Percentiles rank a stretch among this genome's conserved stretches.
Evolutionary conservation across 148 eudicot species (phyloP).

Genomic region (Gaultheria prostrata): DNA sequence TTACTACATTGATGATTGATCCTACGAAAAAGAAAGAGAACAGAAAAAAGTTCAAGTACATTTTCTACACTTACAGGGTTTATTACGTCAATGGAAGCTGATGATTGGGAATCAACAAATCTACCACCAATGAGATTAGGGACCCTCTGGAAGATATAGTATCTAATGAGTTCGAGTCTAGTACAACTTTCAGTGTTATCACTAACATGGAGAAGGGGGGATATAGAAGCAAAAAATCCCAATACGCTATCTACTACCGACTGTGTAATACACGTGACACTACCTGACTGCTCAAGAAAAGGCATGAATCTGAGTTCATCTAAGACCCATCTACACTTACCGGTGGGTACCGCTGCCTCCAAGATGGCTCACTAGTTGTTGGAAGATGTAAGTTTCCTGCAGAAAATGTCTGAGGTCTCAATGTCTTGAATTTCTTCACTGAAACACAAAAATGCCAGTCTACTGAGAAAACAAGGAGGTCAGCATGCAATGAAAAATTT

Average conservation of each 20-base stretch:
- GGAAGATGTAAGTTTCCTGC: slow-evolving; percentile 40
- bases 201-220: not conserved
- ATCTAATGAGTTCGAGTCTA: not conserved
- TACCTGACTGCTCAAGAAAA: not conserved
- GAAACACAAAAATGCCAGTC: slow-evolving; percentile 12
- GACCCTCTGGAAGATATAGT: slow-evolving; percentile 35
- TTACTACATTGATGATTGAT: not conserved
- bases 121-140: slow-evolving; percentile 66
- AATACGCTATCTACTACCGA: not conserved
- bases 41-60: slow-evolving; percentile 1
- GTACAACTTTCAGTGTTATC: not conserved
- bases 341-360: slow-evolving; percentile 44
- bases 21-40: not conserved
- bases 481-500: not conserved
- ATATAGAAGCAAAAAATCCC: not conserved
- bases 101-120: slow-evolving; percentile 52
- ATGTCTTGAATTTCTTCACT: slow-evolving; percentile 45
- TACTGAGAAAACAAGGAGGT: not conserved
- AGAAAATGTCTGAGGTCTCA: slow-evolving; percentile 36
- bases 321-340: slow-evolving; percentile 23
- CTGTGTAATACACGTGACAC: not conserved
- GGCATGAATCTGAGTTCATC: slow-evolving; percentile 7
- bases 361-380: slow-evolving; percentile 42
- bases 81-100: slow-evolving; percentile 44
- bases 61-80: slow-evolving; percentile 56